Evolutionary conservation across 352 stramenopile species (phyloP), one percentile per base, ranked within the genome.

Genomic region (Sclerospora graminicola): DNA sequence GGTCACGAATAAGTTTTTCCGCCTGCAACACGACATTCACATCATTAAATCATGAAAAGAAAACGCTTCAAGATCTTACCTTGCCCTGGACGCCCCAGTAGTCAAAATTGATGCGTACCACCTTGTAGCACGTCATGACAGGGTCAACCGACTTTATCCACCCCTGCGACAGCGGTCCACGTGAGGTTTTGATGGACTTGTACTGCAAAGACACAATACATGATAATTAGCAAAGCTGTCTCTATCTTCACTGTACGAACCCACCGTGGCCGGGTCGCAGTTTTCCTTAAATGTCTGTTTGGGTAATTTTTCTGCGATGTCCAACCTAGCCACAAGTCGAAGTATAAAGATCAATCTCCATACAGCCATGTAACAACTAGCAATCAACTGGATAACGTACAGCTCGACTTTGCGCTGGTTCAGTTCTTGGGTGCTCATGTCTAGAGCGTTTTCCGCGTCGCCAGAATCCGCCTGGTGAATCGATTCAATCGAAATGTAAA

Each of bases 91-190:
- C 77, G 44, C 74, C 72, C 80, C 77, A 91, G 61, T 91, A 91
- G 53, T 91, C 77, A 50, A 91, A 91, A 61, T 89, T 89, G 55
- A 91, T 72, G 50, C 77, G 76, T 46, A 89, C 80, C 34, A 75
- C 69, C 62, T 91, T 91, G 68, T 88, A 84, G 59, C 80, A 91
- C 34, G 80, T 91, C 80, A 89, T 89, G 48, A 91, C 36, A 7
- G 77, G 80, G 14, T 80, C 58, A 7, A 85, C 69, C 3, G 67
- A 83, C 49, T 80, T 72, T 36, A 66, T 52, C 81, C 79, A 93
- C 38, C 62, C 79, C 28, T 63, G 66, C 16, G 63, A 16, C 5
- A 93, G 60, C 24, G 79, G 79, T 10, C 81, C 81, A 38, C 81
- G 76, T 8, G 55, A 70, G 23, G 79, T 87, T 43, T 89, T 89